A percentile compares a stretch with the other conserved stretches of the same genome.
These are phyloP conservation scores for Aspergillus luchuensis DNA, from an alignment of 2,329 filamentous ascomycete species.

Conservation along the genomic window DNA sequence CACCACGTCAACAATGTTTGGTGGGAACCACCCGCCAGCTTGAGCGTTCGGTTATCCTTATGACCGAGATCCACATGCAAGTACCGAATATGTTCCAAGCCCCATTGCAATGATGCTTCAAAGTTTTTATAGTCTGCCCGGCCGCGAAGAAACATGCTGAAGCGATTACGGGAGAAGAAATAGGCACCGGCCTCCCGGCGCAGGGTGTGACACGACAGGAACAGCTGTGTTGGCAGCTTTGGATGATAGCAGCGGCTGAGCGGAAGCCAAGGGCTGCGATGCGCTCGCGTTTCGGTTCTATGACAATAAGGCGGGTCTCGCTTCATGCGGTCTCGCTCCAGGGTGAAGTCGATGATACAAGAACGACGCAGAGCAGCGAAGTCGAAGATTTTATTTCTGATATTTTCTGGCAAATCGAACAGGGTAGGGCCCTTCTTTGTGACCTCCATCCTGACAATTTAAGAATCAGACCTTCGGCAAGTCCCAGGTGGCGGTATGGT, in stretches of 20 bases:
- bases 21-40: slow-evolving; percentile 16
- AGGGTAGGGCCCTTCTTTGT: slow-evolving; percentile 11
- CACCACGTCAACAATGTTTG: slow-evolving; percentile 20
- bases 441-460: neutral
- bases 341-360: slow-evolving; percentile 23
- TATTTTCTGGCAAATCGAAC: slow-evolving; percentile 23
- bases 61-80: slow-evolving; percentile 26
- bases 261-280: slow-evolving; percentile 5
- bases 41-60: slow-evolving; percentile 23
- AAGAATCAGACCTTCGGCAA: neutral
- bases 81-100: slow-evolving; percentile 16
- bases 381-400: slow-evolving; percentile 24
- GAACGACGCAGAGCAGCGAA: slow-evolving; percentile 26
- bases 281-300: slow-evolving; percentile 9
- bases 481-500: neutral
- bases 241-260: slow-evolving; percentile 21
- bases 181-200: slow-evolving; percentile 19
- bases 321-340: slow-evolving; percentile 16
- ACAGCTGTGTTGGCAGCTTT: slow-evolving; percentile 20
- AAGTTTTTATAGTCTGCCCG: slow-evolving; percentile 22
- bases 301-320: neutral
- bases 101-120: slow-evolving; percentile 14
- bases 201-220: slow-evolving; percentile 17
- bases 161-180: slow-evolving; percentile 23
- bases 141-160: slow-evolving; percentile 18